Base-by-base conservation (phyloP, 305 asterid species). In the Rubia peregrina region DNA sequence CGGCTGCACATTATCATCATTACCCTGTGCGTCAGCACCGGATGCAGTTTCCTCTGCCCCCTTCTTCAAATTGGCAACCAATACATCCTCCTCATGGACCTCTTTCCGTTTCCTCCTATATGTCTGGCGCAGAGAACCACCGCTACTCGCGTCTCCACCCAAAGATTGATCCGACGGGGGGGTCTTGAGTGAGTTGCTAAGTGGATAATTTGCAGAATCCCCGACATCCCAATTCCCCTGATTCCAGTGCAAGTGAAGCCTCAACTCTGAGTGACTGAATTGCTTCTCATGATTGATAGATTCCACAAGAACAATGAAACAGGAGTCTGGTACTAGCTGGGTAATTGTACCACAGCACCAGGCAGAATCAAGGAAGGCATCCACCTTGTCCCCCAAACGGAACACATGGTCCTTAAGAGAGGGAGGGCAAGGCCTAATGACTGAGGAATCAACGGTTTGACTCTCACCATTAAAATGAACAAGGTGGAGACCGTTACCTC, bases 211-310 rank as follows among this genome's bases (percentile, higher is more conserved):
- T 26, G 30, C 30, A 26, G 30, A 26, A 26, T 26, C 30, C 30
- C 2, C 17, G 8, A 17, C 19, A 51, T 51, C 57, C 96, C 97
- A 93, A 72, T 86, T 85, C 12, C 90, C 94, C 59, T 85, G 86
- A 75, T 84, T 89, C 96, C 97, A 93, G 36, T 85, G 92, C 88
- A 89, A 76, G 74, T 85, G 97, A 62, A 88, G 89, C 80, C 98
- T 85, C 79, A 90, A 69, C 55, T 89, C 84, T 7, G 83, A 46
- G 44, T 75, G 84, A 51, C 48, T 67, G 74, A 89, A 83, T 72
- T 74, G 81, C 75, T 44, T 78, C 7, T 79, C 81, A 77, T 42
- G 71, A 24, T 85, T 88, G 68, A 64, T 61, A 67, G 75, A 74
- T 83, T 83, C 81, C 69, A 85, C 81, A 77, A 70, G 83, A 36